A percentile compares a stretch with the other conserved stretches of the same genome.
phyloP scores from a whole-genome alignment of 1,284 basidiomycete species.

The Leccinum pallidistipes region DNA sequence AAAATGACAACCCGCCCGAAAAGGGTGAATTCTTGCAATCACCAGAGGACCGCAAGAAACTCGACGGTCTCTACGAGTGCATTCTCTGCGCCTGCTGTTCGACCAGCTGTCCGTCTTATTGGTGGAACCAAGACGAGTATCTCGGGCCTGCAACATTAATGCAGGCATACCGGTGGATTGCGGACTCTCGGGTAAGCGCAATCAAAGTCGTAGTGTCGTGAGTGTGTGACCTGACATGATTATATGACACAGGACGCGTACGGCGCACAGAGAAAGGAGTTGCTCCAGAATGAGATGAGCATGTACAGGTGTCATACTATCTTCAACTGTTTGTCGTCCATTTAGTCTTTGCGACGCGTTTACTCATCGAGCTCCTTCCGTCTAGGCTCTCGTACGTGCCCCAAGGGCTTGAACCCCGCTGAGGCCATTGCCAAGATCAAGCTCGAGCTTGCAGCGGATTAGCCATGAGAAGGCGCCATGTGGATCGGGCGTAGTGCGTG shows the following conservation, averaged over 20 bases:
- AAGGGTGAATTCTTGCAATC: conserved; percentile 89
- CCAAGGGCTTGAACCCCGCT: conserved; percentile 94
- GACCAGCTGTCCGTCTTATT: conserved; percentile 94
- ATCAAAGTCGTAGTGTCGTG: not conserved
- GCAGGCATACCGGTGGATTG: conserved; percentile 97
- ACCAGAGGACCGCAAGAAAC: conserved; percentile 89
- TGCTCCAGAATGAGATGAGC: conserved; percentile 93
- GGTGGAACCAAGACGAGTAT: conserved; percentile 99
- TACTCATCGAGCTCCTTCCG: conserved; percentile 1
- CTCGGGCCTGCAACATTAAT: conserved; percentile 96
- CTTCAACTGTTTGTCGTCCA: conserved; percentile 77
- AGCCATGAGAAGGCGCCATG: conserved; percentile 15
- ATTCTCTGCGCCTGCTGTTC: conserved; percentile 95
- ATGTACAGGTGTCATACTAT: conserved; percentile 95
- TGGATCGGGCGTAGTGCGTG: conserved; percentile 7
- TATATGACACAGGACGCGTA: conserved; percentile 64
- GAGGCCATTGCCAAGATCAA: conserved; percentile 88
- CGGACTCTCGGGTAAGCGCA: conserved; percentile 78
- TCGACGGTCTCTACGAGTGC: conserved; percentile 98
- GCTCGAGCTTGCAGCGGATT: conserved; percentile 82
- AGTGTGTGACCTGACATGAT: not conserved
- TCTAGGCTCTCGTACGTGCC: conserved; percentile 84
- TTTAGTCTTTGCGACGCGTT: not conserved
- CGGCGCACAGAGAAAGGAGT: conserved; percentile 83
- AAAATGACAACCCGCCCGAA: conserved; percentile 88